Evolutionary conservation across 2,329 filamentous ascomycete species (phyloP), one percentile per base, ranked within the genome.

Genomic region (Ceratocystis cubensis): DNA sequence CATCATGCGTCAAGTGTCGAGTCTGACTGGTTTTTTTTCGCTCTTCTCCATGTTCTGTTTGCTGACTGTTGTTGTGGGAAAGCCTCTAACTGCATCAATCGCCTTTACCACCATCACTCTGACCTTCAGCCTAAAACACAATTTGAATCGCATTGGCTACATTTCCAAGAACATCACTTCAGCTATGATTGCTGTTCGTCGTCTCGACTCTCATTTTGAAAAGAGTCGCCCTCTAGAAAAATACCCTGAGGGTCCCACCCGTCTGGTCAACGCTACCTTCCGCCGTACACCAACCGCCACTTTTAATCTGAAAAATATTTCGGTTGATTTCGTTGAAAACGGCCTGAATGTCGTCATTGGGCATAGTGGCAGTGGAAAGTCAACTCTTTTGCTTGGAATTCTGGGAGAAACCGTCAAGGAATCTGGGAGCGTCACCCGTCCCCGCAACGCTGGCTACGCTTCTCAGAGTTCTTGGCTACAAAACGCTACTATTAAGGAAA

Each of bases 381-480:
- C 82, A 1, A 83, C 81, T 0, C 73, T 85, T 1, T 73, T 84
- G 28, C 73, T 81, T 64, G 77, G 80, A 1, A 80, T 84, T 15
- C 74, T 84, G 3, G 82, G 82, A 10, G 82, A 84, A 71, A 81
- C 81, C 0, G 75, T 82, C 61, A 72, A 81, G 30, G 79, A 82
- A 65, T 70, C 70, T 2, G 82, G 81, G 17, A 71, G 72, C 17
- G 76, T 83, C 20, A 79, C 78, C 2, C 76, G 78, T 5, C 80
- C 81, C 0, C 74, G 75, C 22, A 82, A 83, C 66, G 75, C 84
- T 33, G 82, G 81, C 0, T 85, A 81, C 72, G 81, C 81, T 5
- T 82, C 82, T 1, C 82, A 84, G 68, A 80, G 80, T 1, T 74
- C 82, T 0, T 84, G 82, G 82, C 74, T 84, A 3, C 82, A 83